These are phyloP conservation scores for Coffea canephora DNA, from an alignment of 257 asterid genomes.

Conservation along the genomic window DNA sequence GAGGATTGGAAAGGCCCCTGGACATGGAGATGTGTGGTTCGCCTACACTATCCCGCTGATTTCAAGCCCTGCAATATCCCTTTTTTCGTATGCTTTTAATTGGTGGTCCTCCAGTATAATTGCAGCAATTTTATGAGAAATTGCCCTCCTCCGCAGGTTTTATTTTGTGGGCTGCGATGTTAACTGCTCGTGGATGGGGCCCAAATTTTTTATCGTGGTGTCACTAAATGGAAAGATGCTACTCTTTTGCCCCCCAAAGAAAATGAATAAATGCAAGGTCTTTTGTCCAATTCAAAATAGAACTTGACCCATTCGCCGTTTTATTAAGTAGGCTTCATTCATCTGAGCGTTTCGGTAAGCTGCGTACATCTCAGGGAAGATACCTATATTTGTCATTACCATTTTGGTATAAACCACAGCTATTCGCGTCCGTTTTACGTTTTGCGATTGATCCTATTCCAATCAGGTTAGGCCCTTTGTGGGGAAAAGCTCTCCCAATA, in stretches of 20 bases:
- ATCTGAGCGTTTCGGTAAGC: too few relatives aligned
- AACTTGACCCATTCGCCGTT: neutral
- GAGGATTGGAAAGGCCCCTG: neutral
- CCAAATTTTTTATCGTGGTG: neutral
- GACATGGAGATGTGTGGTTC: neutral
- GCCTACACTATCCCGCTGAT: neutral
- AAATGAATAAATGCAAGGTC: too few relatives aligned
- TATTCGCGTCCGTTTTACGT: too few relatives aligned
- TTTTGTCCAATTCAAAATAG: neutral
- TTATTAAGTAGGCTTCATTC: neutral
- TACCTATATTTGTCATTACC: too few relatives aligned
- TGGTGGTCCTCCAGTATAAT: neutral
- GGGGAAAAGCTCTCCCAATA: too few relatives aligned
- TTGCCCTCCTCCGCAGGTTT: neutral
- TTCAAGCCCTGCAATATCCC: neutral
- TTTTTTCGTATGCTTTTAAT: too few relatives aligned
- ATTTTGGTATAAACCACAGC: too few relatives aligned
- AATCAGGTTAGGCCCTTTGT: too few relatives aligned
- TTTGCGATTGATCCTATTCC: too few relatives aligned
- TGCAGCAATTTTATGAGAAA: neutral
- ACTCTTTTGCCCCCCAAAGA: neutral
- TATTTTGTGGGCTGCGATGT: too few relatives aligned
- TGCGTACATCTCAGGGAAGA: too few relatives aligned
- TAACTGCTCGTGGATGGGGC: neutral
- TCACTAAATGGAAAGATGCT: neutral